Conservation (phyloP, 208 protist species). For the Trypanosoma platydactyli region DNA sequence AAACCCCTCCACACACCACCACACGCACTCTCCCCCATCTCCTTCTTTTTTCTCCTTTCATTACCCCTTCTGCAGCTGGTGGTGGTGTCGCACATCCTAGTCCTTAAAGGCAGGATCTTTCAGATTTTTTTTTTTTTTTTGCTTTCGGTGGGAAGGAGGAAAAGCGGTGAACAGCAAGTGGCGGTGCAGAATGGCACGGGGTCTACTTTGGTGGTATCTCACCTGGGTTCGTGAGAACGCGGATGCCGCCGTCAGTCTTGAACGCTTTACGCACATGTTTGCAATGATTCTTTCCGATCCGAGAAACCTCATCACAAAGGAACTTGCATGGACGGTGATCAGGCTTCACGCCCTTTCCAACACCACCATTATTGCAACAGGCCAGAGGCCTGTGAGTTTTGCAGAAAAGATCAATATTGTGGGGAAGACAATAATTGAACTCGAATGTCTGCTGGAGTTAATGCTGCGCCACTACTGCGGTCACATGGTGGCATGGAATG, state of each 20-base stretch:
- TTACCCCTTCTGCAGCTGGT: neutral
- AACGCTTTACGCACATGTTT: conserved; percentile 65
- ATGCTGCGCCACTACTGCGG: conserved; percentile 54
- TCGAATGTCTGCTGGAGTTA: conserved; percentile 68
- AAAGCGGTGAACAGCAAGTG: too few relatives aligned
- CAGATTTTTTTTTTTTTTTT: too few relatives aligned
- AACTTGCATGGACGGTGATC: conserved; percentile 56
- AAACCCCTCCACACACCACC: too few relatives aligned
- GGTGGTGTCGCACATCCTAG: too few relatives aligned
- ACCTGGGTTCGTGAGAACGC: conserved; percentile 74
- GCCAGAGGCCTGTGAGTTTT: conserved; percentile 29
- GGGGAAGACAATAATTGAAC: conserved; percentile 38
- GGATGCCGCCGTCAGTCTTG: conserved; percentile 60
- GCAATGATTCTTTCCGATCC: conserved; percentile 65
- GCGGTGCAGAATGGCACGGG: neutral
- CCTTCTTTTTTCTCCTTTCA: neutral
- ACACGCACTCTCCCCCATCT: too few relatives aligned
- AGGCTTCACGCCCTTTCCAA: conserved; percentile 69
- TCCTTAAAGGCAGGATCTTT: too few relatives aligned
- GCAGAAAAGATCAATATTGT: conserved; percentile 36
- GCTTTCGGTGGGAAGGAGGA: too few relatives aligned
- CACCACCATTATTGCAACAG: conserved; percentile 43
- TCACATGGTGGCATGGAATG: conserved; percentile 53
- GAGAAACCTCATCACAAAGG: conserved; percentile 57
- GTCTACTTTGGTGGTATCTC: conserved; percentile 47